phyloP scores from a whole-genome alignment of 1,139 yeast genomes.

The Geotrichum bryndzae region DNA sequence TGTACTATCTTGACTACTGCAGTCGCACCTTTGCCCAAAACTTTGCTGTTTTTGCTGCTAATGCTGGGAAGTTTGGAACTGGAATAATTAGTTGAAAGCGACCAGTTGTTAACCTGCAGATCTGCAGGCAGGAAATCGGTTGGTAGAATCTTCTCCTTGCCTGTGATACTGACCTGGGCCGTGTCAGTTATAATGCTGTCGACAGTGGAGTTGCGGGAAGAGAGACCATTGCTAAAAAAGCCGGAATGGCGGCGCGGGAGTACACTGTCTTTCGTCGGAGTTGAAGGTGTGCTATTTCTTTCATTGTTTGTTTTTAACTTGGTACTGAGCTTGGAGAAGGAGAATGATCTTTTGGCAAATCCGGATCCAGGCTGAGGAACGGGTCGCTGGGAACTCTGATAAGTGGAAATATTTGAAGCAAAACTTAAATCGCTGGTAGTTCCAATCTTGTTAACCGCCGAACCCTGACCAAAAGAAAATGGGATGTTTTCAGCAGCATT shows the following conservation, averaged over 20 bases:
- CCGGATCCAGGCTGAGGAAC: constrained; percentile 12
- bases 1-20: constrained; percentile 16
- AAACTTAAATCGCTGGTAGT: constrained; percentile 14
- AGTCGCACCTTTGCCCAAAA: constrained; percentile 18
- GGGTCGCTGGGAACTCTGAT: constrained; percentile 17
- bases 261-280: neutral
- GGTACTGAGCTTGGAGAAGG: constrained; percentile 16
- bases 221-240: neutral
- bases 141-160: constrained; percentile 18
- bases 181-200: constrained; percentile 1
- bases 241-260: neutral
- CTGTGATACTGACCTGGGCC: constrained; percentile 2
- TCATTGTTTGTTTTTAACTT: neutral
- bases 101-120: constrained; percentile 19
- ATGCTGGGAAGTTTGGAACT: constrained; percentile 6
- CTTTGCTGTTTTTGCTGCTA: constrained; percentile 7
- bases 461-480: constrained; percentile 13
- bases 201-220: neutral
- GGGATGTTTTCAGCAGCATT: constrained; percentile 7
- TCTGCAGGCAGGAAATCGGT: constrained; percentile 19
- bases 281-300: neutral
- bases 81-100: constrained; percentile 20
- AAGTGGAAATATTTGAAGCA: constrained; percentile 13
- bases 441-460: constrained; percentile 5
- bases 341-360: constrained; percentile 12